Evolutionary conservation across 2,329 filamentous ascomycete genomes (phyloP).

Genomic region (Ilyonectria mors-panacis): DNA sequence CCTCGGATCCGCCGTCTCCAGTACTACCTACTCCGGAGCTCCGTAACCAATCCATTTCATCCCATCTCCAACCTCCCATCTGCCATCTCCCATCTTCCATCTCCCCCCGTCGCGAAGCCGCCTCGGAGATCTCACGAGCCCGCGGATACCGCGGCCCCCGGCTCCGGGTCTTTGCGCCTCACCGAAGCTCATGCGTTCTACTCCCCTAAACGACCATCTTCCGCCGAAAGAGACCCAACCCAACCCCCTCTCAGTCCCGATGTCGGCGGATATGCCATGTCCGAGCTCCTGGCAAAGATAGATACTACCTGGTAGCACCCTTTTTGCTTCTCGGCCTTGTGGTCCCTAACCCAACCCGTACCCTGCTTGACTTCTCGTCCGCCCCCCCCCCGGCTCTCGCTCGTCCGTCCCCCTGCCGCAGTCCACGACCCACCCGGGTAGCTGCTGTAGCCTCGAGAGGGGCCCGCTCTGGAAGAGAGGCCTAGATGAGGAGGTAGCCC

Average conservation of each 20-base stretch:
- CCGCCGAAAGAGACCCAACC: background rate
- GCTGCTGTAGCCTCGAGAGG: background rate
- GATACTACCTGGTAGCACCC: background rate
- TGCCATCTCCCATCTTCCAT: background rate
- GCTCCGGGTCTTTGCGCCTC: background rate
- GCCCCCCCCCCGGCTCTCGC: background rate
- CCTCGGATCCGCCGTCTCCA: background rate
- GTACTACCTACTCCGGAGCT: background rate
- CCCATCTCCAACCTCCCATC: background rate
- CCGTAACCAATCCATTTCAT: background rate
- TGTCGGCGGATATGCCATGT: background rate
- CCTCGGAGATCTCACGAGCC: background rate
- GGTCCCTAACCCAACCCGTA: background rate
- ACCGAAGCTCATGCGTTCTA: background rate
- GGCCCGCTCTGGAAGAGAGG: background rate
- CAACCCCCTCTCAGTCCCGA: background rate
- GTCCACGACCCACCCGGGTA: background rate
- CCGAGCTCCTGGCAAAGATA: slow-evolving; percentile 7
- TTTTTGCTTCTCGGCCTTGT: background rate
- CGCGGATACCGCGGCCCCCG: background rate
- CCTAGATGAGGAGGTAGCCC: background rate
- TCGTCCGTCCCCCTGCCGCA: background rate
- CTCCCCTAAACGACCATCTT: background rate
- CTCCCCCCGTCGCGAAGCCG: background rate
- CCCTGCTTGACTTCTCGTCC: background rate